Evolutionary conservation across 306 rosid genomes (phyloP).

Genomic region (Carpinus viminea): DNA sequence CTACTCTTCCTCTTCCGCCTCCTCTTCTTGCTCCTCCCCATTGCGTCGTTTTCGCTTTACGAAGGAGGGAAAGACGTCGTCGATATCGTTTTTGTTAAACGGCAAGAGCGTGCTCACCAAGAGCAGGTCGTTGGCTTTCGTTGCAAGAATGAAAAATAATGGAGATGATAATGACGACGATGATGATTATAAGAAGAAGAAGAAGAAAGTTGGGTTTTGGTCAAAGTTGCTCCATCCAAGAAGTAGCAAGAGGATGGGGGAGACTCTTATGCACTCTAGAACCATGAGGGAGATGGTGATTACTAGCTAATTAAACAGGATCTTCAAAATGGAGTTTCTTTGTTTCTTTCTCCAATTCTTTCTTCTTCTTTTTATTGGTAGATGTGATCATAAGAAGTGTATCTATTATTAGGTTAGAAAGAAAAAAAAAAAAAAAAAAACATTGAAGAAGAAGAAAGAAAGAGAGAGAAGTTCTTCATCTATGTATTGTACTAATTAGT

Average conservation of each 20-base stretch:
- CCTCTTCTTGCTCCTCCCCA: slow-evolving; percentile 61
- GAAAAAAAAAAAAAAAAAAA: too few species aligned
- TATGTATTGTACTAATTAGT: too few species aligned
- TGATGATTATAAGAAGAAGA: slow-evolving; percentile 1
- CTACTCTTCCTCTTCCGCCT: slow-evolving; percentile 46
- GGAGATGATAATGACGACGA: background rate
- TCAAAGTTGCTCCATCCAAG: slow-evolving; percentile 56
- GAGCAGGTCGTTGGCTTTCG: slow-evolving; percentile 51
- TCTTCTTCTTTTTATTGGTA: background rate
- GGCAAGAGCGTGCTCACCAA: slow-evolving; percentile 44
- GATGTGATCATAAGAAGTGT: background rate
- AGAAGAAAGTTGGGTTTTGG: slow-evolving; percentile 62
- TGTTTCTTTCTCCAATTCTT: background rate
- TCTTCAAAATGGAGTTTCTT: background rate
- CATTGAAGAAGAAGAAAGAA: too few species aligned
- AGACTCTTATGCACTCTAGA: slow-evolving; percentile 37
- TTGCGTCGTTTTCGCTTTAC: slow-evolving; percentile 12
- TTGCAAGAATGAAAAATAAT: slow-evolving; percentile 29
- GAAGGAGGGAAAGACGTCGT: slow-evolving; percentile 13
- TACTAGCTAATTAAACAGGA: background rate
- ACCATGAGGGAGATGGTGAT: slow-evolving; percentile 32
- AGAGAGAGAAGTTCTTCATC: too few species aligned
- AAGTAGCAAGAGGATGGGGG: slow-evolving; percentile 37
- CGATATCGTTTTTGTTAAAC: slow-evolving; percentile 30
- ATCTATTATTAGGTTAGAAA: background rate